Base-by-base conservation (phyloP, 345 rosid species). In the Pistacia atlantica region DNA sequence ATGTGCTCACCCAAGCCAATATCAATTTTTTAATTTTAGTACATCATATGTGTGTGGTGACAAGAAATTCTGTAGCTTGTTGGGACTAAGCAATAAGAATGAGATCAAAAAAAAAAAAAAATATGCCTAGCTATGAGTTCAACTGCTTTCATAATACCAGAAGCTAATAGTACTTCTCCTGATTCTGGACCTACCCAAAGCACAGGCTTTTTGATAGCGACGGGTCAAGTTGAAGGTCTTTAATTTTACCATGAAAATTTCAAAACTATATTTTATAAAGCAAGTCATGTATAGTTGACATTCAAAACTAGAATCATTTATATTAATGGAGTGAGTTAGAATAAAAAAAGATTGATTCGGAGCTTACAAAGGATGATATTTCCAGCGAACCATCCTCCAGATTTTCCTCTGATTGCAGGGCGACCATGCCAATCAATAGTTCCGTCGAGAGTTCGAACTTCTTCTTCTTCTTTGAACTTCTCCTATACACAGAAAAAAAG, bases 361-460 rank as follows among this genome's bases (percentile, higher is more conserved):
- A 54, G 75, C 98, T 82, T 88, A 94, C 98, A 71, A 7, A 94
- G 89, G 35, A 94, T 87, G 90, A 94, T 83, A 75, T 75, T 84
- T 74, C 95, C 98, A 60, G 98, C 98, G 70, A 75, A 75, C 98
- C 98, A 94, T 64, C 84, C 80, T 71, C 98, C 98, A 49, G 97
- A 89, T 66, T 75, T 87, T 38, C 77, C 74, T 78, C 82, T 87
- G 65, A 92, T 85, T 22, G 95, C 94, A 20, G 93, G 91, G 38
- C 84, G 88, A 33, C 98, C 97, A 49, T 88, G 75, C 83, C 86
- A 90, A 73, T 92, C 95, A 8, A 88, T 87, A 12, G 93, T 87
- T 72, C 98, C 97, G 80, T 94, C 98, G 66, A 80, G 83, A 75
- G 95, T 91, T 83, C 75, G 78, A 22, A 77, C 88, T 71, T 86